phyloP scores from a whole-genome alignment of 2,329 filamentous ascomycete genomes.

The Alternaria sp. region DNA sequence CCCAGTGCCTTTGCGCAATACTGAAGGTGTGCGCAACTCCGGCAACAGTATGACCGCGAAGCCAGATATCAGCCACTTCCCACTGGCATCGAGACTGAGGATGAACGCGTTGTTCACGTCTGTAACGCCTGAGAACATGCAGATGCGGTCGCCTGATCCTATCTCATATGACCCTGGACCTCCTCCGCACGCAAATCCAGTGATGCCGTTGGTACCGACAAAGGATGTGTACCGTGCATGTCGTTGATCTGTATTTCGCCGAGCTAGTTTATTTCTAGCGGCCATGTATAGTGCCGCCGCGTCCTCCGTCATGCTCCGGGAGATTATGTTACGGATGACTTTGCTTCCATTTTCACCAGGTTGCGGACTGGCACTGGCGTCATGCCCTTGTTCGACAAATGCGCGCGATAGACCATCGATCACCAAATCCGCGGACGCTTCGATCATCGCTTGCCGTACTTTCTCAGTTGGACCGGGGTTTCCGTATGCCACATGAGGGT shows the following conservation, averaged over 20 bases:
- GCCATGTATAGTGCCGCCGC: neutral
- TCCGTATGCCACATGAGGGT: constrained; percentile 8
- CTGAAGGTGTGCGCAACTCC: constrained; percentile 5
- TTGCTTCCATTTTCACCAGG: neutral
- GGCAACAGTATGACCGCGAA: constrained; percentile 14
- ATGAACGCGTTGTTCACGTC: constrained; percentile 16
- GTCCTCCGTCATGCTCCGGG: constrained; percentile 2
- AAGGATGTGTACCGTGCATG: constrained; percentile 14
- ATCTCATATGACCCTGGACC: constrained; percentile 5
- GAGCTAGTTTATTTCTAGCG: neutral
- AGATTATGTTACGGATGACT: constrained; percentile 8
- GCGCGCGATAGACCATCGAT: constrained; percentile 6
- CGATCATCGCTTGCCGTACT: constrained; percentile 7
- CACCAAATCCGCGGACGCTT: constrained; percentile 9
- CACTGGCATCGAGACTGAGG: neutral
- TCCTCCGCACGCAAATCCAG: constrained; percentile 13
- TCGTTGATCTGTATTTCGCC: constrained; percentile 7
- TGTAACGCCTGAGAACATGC: constrained; percentile 12
- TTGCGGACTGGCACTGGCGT: neutral
- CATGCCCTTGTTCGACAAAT: neutral
- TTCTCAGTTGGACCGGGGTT: constrained; percentile 11
- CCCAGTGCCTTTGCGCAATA: neutral
- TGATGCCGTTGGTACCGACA: constrained; percentile 15
- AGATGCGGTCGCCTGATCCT: constrained; percentile 11
- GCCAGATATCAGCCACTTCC: constrained; percentile 14